These are phyloP conservation scores for Ogataea trehalophila DNA, from an alignment of 805 yeast species.

Conservation along the genomic window DNA sequence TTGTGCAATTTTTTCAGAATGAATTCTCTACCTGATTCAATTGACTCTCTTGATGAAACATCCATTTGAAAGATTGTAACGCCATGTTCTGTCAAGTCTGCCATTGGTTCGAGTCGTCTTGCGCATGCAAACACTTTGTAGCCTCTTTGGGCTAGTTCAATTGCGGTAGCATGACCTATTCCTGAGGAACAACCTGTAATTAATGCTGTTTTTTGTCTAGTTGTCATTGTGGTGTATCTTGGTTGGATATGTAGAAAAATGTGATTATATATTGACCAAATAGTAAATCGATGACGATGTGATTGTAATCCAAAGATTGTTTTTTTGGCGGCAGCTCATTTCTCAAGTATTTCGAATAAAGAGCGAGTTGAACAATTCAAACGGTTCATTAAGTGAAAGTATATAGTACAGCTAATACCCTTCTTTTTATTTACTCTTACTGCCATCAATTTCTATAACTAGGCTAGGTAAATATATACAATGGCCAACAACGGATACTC, in stretches of 20 bases:
- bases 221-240: no score
- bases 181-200: constrained; percentile 57
- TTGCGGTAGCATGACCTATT: constrained; percentile 46
- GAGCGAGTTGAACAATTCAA: no score
- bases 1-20: constrained; percentile 26
- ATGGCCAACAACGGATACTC: constrained; percentile 11
- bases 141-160: constrained; percentile 37
- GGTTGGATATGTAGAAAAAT: no score
- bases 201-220: constrained; percentile 31
- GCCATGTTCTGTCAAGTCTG: constrained; percentile 37
- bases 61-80: constrained; percentile 49
- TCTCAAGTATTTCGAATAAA: no score
- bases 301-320: no score
- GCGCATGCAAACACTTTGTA: constrained; percentile 68
- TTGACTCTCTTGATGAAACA: constrained; percentile 48
- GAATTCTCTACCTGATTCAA: constrained; percentile 37
- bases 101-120: constrained; percentile 59
- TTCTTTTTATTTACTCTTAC: no score
- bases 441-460: no score
- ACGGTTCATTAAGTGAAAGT: no score
- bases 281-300: no score
- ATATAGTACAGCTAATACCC: no score
- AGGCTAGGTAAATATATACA: background rate
- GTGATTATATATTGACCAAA: no score
- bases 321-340: no score